Evolutionary conservation across 148 eudicot species (phyloP).

Genomic region (Cornus florida): DNA sequence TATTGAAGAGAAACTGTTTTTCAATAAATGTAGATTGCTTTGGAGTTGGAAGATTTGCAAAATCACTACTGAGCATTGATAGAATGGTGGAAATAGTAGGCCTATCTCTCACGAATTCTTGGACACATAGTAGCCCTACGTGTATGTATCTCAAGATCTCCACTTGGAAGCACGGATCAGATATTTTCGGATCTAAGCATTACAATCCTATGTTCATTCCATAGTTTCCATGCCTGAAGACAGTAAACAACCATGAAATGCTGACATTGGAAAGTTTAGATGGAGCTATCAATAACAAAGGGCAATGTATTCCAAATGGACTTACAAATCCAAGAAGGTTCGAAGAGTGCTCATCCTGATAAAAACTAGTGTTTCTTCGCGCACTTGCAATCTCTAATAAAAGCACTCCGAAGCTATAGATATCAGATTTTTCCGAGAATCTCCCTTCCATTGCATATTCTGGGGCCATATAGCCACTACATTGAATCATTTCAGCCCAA

Average conservation of each 20-base stretch:
- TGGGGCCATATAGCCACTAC: too few species aligned
- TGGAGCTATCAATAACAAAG: too few species aligned
- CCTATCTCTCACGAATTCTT: constrained; percentile 42
- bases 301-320: not conserved
- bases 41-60: constrained; percentile 19
- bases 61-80: constrained; percentile 37
- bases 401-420: too few species aligned
- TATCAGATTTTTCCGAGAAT: too few species aligned
- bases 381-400: too few species aligned
- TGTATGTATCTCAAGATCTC: too few species aligned
- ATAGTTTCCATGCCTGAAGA: too few species aligned
- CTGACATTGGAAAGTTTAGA: too few species aligned
- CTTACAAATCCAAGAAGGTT: constrained; percentile 48
- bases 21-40: constrained; percentile 27
- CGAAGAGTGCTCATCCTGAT: constrained; percentile 16
- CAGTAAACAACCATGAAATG: too few species aligned
- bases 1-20: not conserved
- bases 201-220: constrained; percentile 29
- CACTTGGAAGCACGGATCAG: constrained; percentile 3
- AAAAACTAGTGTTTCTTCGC: constrained; percentile 27
- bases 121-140: constrained; percentile 58
- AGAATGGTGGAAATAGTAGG: too few species aligned
- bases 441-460: too few species aligned
- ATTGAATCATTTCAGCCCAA: not conserved
- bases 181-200: constrained; percentile 36